Evolutionary conservation across 177 flowering plant species (phyloP).

Genomic region (Vitis hybrid): DNA sequence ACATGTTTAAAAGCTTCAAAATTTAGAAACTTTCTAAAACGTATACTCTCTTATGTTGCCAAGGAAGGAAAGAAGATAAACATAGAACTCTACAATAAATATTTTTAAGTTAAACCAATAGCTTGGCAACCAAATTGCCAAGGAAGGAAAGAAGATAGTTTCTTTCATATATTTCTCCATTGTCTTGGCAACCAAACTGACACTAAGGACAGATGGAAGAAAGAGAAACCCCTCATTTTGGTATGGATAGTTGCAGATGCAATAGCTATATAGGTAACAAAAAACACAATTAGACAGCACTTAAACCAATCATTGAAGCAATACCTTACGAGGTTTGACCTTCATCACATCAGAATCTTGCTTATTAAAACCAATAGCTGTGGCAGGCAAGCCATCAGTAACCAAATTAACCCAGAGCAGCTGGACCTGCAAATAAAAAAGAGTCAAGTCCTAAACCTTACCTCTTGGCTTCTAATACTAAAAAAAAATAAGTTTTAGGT

Average conservation of each 20-base stretch:
- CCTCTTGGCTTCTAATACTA: neutral
- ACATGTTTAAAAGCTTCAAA: too few species aligned
- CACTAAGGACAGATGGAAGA: neutral
- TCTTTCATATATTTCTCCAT: too few species aligned
- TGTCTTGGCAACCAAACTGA: too few species aligned
- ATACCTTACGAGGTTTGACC: constrained; percentile 94
- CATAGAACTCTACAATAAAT: too few species aligned
- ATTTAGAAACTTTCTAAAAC: too few species aligned
- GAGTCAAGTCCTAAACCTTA: neutral
- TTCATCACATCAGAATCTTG: constrained; percentile 98
- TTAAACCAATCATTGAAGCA: neutral
- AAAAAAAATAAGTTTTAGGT: too few species aligned
- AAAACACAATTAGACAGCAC: neutral
- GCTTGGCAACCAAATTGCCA: too few species aligned
- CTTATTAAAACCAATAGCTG: constrained; percentile 98
- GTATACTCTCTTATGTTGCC: too few species aligned
- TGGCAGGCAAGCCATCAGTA: constrained; percentile 99
- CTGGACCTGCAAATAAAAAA: constrained; percentile 65
- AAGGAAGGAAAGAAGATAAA: too few species aligned
- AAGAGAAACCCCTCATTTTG: neutral
- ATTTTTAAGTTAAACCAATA: too few species aligned
- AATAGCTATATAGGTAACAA: too few species aligned
- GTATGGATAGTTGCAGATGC: neutral
- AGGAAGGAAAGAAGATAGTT: too few species aligned
- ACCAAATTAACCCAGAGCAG: constrained; percentile 98